Evolutionary conservation across 2,329 filamentous ascomycete species (phyloP), one percentile per base, ranked within the genome.

Genomic region (Alternaria arborescens): DNA sequence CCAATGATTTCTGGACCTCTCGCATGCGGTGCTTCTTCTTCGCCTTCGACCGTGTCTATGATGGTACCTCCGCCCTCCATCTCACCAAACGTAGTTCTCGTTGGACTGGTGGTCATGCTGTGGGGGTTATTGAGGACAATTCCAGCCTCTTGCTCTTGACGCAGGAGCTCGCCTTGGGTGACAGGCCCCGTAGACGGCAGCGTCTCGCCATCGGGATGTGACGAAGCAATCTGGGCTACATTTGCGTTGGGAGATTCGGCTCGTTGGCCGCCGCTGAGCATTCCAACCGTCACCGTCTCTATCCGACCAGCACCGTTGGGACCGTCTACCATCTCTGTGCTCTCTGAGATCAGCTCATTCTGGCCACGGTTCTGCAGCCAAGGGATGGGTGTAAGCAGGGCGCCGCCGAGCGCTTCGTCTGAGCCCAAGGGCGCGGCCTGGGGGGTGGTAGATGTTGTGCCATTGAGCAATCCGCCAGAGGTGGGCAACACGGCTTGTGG

Each of bases 381-480:
- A 0, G 94, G 92, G 58, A 99, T 98, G 0, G 94, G 95, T 1
- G 94, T 98, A 51, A 99, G 83, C 18, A 97, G 83, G 0, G 95
- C 95, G 7, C 95, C 95, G 22, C 94, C 94, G 1, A 98, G 82
- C 12, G 90, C 91, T 76, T 97, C 94, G 71, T 98, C 94, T 50
- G 91, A 93, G 2, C 93, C 94, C 7, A 94, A 82, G 0, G 80
- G 68, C 1, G 71, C 66, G 5, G 78, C 69, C 67, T 78, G 67
- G 64, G 77, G 48, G 3, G 63, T 64, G 18, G 85, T 82, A 3
- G 67, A 62, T n/a, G 83, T 81, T 8, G 84, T 78, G 26, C 91
- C 91, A 72, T 95, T 94, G 53, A 84, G 78, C 53, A 84, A 77
- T 74, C 77, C 64, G 79, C 79, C 79, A 52, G 86, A 85, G 46